phyloP scores from a whole-genome alignment of 441 rosid species.

The Pelargonium citronellum region DNA sequence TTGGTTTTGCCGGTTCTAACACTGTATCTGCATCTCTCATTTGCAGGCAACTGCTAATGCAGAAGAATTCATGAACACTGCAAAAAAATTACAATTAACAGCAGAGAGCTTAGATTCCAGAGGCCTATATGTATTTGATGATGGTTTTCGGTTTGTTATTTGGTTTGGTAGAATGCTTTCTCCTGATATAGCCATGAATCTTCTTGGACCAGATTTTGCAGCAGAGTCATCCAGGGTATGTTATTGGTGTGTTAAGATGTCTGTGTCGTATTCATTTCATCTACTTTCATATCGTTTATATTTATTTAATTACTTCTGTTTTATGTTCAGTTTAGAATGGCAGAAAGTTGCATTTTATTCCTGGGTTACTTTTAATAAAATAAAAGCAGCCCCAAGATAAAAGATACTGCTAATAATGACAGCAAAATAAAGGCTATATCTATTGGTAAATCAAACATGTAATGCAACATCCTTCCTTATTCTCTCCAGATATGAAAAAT shows the following conservation, averaged over 20 bases:
- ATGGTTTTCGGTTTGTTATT: slow-evolving; percentile 73
- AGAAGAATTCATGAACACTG: slow-evolving; percentile 35
- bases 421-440: too few relatives aligned
- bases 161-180: slow-evolving; percentile 97
- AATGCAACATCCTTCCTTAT: background rate
- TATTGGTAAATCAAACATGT: too few relatives aligned
- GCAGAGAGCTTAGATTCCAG: slow-evolving; percentile 84
- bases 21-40: slow-evolving; percentile 20
- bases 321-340: background rate
- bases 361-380: background rate
- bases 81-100: slow-evolving; percentile 57
- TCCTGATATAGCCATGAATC: slow-evolving; percentile 71
- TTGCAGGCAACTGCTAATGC: slow-evolving; percentile 52
- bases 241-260: background rate
- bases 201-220: slow-evolving; percentile 79
- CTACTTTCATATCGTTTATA: background rate
- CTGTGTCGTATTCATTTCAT: background rate
- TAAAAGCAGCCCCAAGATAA: background rate
- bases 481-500: background rate
- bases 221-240: slow-evolving; percentile 85
- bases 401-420: too few relatives aligned
- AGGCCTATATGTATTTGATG: slow-evolving; percentile 85
- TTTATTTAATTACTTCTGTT: background rate
- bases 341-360: background rate
- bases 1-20: background rate